Conservation (phyloP, 257 asterid species). For the Euphrasia confusa region DNA sequence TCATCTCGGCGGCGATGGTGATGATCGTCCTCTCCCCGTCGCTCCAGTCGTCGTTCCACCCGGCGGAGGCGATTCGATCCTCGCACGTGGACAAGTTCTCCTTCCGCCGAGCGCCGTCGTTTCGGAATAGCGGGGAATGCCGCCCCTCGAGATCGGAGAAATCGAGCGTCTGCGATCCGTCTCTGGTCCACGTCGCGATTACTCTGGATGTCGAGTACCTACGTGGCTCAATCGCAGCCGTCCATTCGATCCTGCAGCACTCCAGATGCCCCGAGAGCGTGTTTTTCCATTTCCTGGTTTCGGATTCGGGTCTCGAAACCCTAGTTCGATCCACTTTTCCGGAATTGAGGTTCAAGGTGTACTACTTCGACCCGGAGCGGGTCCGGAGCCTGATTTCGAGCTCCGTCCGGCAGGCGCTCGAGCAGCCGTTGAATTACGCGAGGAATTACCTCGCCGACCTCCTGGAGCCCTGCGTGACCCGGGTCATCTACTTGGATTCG, state of each 20-base stretch:
- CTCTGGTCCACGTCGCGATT: conserved; percentile 80
- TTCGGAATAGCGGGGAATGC: conserved; percentile 67
- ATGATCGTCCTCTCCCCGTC: conserved; percentile 74
- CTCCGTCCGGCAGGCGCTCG: conserved; percentile 86
- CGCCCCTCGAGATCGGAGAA: conserved; percentile 29
- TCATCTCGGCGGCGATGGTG: conserved; percentile 70
- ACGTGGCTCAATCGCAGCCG: conserved; percentile 93
- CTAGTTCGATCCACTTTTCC: conserved; percentile 81
- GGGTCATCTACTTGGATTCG: conserved; percentile 84
- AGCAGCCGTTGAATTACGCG: conserved; percentile 83
- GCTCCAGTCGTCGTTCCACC: conserved; percentile 77
- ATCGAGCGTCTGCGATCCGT: conserved; percentile 57
- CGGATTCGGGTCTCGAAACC: conserved; percentile 55
- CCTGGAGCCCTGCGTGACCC: conserved; percentile 64
- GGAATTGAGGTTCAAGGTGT: conserved; percentile 69
- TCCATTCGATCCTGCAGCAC: conserved; percentile 78
- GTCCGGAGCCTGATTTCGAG: conserved; percentile 72
- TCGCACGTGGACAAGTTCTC: conserved; percentile 44
- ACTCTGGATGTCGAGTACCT: conserved; percentile 80
- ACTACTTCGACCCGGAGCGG: conserved; percentile 79
- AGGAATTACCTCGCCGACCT: conserved; percentile 76
- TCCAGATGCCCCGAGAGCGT: conserved; percentile 74
- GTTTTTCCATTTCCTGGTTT: conserved; percentile 79
- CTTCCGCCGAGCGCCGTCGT: conserved; percentile 54
- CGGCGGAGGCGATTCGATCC: conserved; percentile 90